phyloP scores from a whole-genome alignment of 306 rosid species.

The Luffa acutangula region DNA sequence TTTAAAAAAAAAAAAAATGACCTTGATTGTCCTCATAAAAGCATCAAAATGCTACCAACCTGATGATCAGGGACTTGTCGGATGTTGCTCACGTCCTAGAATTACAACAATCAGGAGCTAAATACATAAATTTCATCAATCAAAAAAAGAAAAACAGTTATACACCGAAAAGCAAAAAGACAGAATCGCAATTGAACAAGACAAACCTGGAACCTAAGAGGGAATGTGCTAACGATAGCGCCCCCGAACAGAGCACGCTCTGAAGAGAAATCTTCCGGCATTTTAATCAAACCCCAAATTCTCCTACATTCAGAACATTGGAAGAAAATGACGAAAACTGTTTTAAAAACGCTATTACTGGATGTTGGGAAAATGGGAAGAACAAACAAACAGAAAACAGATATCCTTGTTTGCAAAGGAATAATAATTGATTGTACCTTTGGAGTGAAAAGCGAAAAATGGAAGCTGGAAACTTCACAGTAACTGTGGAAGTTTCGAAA shows the following conservation, averaged over 20 bases:
- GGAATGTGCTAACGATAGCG: conserved; percentile 49
- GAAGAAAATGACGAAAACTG: background rate
- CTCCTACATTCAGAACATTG: background rate
- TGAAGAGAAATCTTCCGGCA: conserved; percentile 33
- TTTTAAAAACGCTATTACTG: background rate
- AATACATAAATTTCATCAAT: background rate
- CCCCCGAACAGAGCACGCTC: conserved; percentile 61
- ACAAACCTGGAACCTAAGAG: conserved; percentile 61
- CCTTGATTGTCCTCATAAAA: background rate
- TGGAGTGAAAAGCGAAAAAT: background rate
- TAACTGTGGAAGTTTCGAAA: background rate
- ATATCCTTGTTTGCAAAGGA: background rate
- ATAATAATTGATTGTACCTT: background rate
- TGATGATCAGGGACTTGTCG: conserved; percentile 88
- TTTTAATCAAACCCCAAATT: conserved; percentile 4
- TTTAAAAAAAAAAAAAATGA: too few species aligned
- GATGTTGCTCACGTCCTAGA: conserved; percentile 67
- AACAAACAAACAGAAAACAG: background rate
- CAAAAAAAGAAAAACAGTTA: background rate
- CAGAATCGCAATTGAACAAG: background rate
- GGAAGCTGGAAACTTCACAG: background rate
- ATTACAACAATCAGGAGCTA: background rate
- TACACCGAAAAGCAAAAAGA: background rate
- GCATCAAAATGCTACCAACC: conserved; percentile 23
- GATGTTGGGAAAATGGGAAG: background rate